A percentile compares a stretch with the other conserved stretches of the same genome.
phyloP scores from a whole-genome alignment of 2,329 filamentous ascomycete genomes.

The Microsporum audouinii region DNA sequence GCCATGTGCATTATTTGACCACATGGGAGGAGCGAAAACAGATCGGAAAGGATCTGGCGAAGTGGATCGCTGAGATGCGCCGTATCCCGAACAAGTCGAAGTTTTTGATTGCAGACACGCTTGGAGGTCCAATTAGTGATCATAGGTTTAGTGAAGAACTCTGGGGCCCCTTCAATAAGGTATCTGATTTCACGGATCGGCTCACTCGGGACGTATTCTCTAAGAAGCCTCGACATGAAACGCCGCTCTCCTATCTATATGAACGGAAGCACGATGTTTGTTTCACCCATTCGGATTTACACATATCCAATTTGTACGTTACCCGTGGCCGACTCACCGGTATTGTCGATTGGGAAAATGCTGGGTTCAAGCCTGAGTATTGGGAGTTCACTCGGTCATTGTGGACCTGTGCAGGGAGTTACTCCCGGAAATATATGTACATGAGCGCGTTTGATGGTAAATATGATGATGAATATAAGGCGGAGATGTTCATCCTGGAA shows the following conservation, averaged over 20 bases:
- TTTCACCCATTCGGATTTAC: conserved; percentile 11
- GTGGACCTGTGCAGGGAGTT: background rate
- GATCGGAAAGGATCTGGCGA: no score
- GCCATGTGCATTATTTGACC: no score
- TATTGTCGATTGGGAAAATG: conserved; percentile 11
- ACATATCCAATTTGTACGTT: conserved; percentile 9
- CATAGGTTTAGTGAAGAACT: conserved; percentile 3
- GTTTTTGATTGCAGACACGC: conserved; percentile 6
- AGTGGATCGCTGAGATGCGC: no score
- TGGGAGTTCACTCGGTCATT: conserved; percentile 12
- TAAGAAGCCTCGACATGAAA: background rate
- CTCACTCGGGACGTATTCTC: conserved; percentile 4
- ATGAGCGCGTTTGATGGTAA: background rate
- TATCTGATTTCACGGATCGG: conserved; percentile 10
- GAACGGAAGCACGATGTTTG: conserved; percentile 10
- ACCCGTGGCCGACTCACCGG: conserved; percentile 7
- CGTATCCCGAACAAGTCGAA: conserved; percentile 5
- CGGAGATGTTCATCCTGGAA: background rate
- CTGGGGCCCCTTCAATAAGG: conserved; percentile 13
- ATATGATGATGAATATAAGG: background rate
- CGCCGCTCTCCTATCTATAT: conserved; percentile 9
- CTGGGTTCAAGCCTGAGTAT: conserved; percentile 13
- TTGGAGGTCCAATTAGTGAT: conserved; percentile 11
- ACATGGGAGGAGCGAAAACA: no score
- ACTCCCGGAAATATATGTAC: background rate